A percentile compares a stretch with the other conserved stretches of the same genome.
These are phyloP conservation scores for Ramularia collo-cygni DNA, from an alignment of 2,329 filamentous ascomycete species.

Conservation along the genomic window DNA sequence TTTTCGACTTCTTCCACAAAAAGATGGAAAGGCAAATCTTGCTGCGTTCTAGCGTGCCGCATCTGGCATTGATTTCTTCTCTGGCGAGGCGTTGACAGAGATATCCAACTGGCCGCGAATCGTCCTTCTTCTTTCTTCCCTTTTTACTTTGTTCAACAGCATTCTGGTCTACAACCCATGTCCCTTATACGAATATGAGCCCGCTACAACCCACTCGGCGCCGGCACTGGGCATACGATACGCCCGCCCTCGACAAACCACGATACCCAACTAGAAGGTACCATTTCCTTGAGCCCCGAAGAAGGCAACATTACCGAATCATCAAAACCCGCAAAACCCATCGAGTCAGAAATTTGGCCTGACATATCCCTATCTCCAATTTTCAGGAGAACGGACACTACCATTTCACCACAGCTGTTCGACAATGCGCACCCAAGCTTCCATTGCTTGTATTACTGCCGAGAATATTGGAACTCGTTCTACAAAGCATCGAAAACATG, in stretches of 20 bases:
- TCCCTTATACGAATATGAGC: constrained; percentile 15
- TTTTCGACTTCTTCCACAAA: constrained; percentile 8
- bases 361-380: constrained; percentile 13
- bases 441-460: too few relatives aligned
- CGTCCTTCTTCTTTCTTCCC: constrained; percentile 11
- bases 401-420: constrained; percentile 17
- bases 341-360: constrained; percentile 10
- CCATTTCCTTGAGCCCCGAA: constrained; percentile 5
- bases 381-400: constrained; percentile 13
- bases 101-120: constrained; percentile 11
- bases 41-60: constrained; percentile 23
- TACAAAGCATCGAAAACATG: too few relatives aligned
- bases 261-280: constrained; percentile 17
- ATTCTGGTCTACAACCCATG: constrained; percentile 8
- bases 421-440: too few relatives aligned
- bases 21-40: constrained; percentile 10
- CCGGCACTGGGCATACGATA: constrained; percentile 8
- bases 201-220: constrained; percentile 9
- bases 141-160: constrained; percentile 10
- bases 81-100: constrained; percentile 17
- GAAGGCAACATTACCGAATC: constrained; percentile 10
- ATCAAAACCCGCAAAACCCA: constrained; percentile 12
- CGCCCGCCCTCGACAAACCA: constrained; percentile 9
- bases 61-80: constrained; percentile 9
- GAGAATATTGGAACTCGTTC: too few relatives aligned